Percentiles rank a stretch among this genome's conserved stretches.
phyloP scores from a whole-genome alignment of 768 basidiomycete genomes.

The Trametes elegans region DNA sequence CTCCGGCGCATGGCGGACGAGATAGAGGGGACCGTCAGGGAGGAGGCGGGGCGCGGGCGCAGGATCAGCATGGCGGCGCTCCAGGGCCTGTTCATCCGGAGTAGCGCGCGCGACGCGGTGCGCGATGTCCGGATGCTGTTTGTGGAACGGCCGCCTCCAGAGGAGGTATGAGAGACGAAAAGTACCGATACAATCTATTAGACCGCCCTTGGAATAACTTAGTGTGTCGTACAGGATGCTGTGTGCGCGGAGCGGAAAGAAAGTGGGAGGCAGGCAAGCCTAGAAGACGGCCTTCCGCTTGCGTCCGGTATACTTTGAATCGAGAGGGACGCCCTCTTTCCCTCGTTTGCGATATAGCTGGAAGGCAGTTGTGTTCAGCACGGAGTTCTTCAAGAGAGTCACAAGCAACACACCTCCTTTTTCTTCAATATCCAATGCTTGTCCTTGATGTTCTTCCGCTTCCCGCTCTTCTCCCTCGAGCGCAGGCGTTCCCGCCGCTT shows the following conservation, averaged over 20 bases:
- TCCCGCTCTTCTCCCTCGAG: slow-evolving; percentile 56
- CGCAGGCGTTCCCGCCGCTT: slow-evolving; percentile 68
- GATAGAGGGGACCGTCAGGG: slow-evolving; percentile 53
- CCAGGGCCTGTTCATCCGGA: slow-evolving; percentile 92
- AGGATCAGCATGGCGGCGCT: slow-evolving; percentile 93
- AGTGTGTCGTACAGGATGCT: not conserved
- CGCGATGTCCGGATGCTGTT: slow-evolving; percentile 43
- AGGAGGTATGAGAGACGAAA: not conserved
- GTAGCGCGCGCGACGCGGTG: slow-evolving; percentile 55
- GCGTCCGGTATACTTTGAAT: slow-evolving; percentile 91
- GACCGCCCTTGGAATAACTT: slow-evolving; percentile 2
- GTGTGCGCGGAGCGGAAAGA: not conserved
- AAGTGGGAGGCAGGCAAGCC: not conserved
- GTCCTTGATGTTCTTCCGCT: slow-evolving; percentile 70
- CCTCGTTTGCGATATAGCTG: slow-evolving; percentile 83
- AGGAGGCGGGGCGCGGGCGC: slow-evolving; percentile 49
- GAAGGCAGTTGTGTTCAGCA: slow-evolving; percentile 2
- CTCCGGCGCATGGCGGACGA: slow-evolving; percentile 47
- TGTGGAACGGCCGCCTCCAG: slow-evolving; percentile 4
- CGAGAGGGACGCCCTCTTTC: slow-evolving; percentile 79
- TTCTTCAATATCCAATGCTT: slow-evolving; percentile 95
- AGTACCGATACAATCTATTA: slow-evolving; percentile 15
- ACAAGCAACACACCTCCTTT: slow-evolving; percentile 69
- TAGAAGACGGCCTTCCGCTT: slow-evolving; percentile 80
- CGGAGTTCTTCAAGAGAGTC: not conserved